Conservation (phyloP, 495 filamentous ascomycete species). For the Hypomontagnella monticulosa region DNA sequence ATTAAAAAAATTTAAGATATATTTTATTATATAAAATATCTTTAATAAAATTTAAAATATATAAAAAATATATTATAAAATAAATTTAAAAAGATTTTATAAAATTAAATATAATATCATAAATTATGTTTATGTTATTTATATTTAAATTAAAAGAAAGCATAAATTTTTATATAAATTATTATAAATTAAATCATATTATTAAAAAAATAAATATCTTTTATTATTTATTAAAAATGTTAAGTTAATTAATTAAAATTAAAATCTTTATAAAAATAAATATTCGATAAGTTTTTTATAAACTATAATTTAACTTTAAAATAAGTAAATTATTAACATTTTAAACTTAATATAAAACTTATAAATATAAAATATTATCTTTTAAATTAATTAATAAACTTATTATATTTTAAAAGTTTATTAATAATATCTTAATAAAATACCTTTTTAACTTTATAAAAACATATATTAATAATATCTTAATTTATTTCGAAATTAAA, state of each 20-base stretch:
- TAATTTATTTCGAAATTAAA: not conserved
- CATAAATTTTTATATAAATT: too few relatives aligned
- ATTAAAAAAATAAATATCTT: too few relatives aligned
- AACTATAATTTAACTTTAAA: not conserved
- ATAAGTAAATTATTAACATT: not conserved
- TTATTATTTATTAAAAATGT: too few relatives aligned
- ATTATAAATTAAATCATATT: too few relatives aligned
- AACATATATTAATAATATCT: not conserved
- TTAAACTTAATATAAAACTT: not conserved
- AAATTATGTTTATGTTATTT: too few relatives aligned
- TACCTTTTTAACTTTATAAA: not conserved
- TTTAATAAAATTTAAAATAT: not conserved
- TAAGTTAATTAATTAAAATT: not conserved
- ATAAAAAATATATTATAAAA: not conserved
- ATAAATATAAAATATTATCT: too few relatives aligned
- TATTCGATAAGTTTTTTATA: not conserved
- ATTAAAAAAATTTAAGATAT: too few relatives aligned
- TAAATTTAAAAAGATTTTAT: not conserved
- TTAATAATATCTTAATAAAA: not conserved
- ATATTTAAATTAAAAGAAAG: too few relatives aligned
- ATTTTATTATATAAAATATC: constrained; percentile 3
- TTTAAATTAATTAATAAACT: too few relatives aligned
- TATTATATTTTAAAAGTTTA: not conserved
- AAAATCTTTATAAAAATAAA: not conserved
- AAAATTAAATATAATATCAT: too few relatives aligned